Evolutionary conservation across 2,329 filamentous ascomycete genomes (phyloP), one percentile per base, ranked within the genome.

Genomic region (Geosmithia flava): DNA sequence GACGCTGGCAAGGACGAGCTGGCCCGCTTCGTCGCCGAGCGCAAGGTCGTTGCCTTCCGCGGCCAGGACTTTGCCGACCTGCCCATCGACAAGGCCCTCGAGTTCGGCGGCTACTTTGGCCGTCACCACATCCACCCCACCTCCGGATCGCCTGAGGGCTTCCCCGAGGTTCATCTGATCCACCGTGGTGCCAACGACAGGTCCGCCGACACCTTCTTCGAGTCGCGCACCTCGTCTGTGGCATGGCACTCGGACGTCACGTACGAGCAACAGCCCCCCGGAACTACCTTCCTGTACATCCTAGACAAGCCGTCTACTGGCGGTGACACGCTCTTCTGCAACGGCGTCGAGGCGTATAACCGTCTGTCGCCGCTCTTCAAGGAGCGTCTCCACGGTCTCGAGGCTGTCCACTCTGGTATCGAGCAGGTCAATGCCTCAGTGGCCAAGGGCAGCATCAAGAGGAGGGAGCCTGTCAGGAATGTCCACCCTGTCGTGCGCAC

Each of bases 211-310:
- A 70, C 76, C 45, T 85, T 84, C 63, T 81, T 88, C 54, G 56
- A 62, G 50, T 77, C 78, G 44, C 76, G 85, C 20, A 90, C 85
- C 3, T 91, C 83, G 65, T 86, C 83, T 1, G 81, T 94, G 1
- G 87, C 87, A 7, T 95, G 88, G 88, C 89, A 95, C 67, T 86
- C 82, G 0, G 89, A 95, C 55, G 83, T 95, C 1, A 86, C 85
- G 0, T 95, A 94, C 60, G 90, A 95, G 68, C 70, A 78, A 54
- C 89, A 96, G 66, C 88, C 90, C 1, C 88, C 90, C 0, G 87
- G 88, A 29, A 95, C 88, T 0, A 95, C 90, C 0, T 94, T 95
- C 66, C 66, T 95, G 37, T 95, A 94, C 60, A 74, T 89, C 46
- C 75, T 96, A n/a, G 88, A 95, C 59, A 82, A 78, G 43, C 89